A percentile compares a stretch with the other conserved stretches of the same genome.
Conservation (phyloP, 495 filamentous ascomycete genomes). For the Trichoderma reesei region DNA sequence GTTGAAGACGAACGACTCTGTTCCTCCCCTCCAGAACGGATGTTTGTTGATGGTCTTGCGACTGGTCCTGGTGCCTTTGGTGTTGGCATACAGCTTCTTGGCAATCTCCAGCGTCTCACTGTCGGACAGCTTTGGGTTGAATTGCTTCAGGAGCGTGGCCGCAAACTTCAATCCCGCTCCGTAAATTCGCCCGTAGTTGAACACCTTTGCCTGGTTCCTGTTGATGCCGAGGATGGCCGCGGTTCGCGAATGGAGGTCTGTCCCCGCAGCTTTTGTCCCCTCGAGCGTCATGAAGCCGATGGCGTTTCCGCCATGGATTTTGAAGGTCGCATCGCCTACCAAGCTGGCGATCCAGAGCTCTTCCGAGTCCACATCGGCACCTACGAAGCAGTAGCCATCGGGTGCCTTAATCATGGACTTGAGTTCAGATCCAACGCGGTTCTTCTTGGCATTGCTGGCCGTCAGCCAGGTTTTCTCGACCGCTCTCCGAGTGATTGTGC, state of each 20-base stretch:
- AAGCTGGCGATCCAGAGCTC: conserved; percentile 98
- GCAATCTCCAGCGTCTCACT: conserved; percentile 65
- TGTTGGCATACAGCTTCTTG: conserved; percentile 70
- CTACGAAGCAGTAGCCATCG: conserved; percentile 84
- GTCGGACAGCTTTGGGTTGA: conserved; percentile 77
- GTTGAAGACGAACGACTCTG: conserved; percentile 97
- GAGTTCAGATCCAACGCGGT: conserved; percentile 91
- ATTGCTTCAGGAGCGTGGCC: conserved; percentile 77
- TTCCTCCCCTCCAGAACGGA: conserved; percentile 91
- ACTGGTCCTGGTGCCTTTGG: conserved; percentile 72
- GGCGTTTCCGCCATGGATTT: conserved; percentile 88
- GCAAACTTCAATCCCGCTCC: conserved; percentile 93
- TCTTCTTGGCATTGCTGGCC: conserved; percentile 89
- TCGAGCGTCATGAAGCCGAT: conserved; percentile 99
- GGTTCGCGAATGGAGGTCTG: conserved; percentile 90
- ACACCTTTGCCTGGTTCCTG: conserved; percentile 90
- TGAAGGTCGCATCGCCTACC: conserved; percentile 88
- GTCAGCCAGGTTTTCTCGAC: conserved; percentile 99
- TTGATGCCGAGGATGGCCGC: conserved; percentile 87
- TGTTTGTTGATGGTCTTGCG: conserved; percentile 58
- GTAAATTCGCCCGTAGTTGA: conserved; percentile 98
- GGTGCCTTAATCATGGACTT: conserved; percentile 96
- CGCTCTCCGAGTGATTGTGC: conserved; percentile 89
- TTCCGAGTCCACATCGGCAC: conserved; percentile 97
- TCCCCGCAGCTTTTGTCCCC: conserved; percentile 86